These are phyloP conservation scores for Aureobasidium sp. DNA, from an alignment of 2,329 filamentous ascomycete genomes.

Conservation along the genomic window DNA sequence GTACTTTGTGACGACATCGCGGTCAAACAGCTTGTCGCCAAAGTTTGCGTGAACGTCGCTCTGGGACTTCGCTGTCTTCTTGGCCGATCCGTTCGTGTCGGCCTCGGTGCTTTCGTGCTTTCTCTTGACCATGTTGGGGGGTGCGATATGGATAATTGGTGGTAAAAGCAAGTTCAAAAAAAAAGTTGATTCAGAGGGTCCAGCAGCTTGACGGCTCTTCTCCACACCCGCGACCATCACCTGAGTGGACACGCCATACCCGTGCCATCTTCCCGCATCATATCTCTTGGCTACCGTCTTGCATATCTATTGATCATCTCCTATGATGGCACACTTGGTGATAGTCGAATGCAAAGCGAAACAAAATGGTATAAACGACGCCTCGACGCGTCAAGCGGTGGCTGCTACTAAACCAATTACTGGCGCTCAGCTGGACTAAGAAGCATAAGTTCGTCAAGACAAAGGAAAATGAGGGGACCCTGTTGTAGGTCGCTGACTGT, in stretches of 20 bases:
- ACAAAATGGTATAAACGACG: not conserved
- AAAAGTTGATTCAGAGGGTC: constrained; percentile 8
- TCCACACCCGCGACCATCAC: not conserved
- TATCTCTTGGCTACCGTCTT: not conserved
- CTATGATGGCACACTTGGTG: not conserved
- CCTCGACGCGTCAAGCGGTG: constrained; percentile 9
- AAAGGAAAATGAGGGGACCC: constrained; percentile 1
- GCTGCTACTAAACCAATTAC: constrained; percentile 4
- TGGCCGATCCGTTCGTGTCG: constrained; percentile 29
- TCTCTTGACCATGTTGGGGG: constrained; percentile 30
- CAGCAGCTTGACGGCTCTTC: not conserved
- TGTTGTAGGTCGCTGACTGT: not conserved
- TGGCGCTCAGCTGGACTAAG: constrained; percentile 4
- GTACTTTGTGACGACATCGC: constrained; percentile 51
- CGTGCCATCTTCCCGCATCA: not conserved
- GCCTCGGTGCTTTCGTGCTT: constrained; percentile 29
- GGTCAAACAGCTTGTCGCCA: constrained; percentile 58
- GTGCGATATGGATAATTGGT: not conserved
- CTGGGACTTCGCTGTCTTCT: constrained; percentile 25
- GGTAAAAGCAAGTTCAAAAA: not conserved
- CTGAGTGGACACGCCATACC: constrained; percentile 6
- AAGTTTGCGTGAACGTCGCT: constrained; percentile 49
- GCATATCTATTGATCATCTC: not conserved
- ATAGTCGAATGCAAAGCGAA: not conserved
- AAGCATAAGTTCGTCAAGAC: constrained; percentile 12